Evolutionary conservation across 192 early-diverging fungal genomes (phyloP).

Genomic region (Coemansia sp.): DNA sequence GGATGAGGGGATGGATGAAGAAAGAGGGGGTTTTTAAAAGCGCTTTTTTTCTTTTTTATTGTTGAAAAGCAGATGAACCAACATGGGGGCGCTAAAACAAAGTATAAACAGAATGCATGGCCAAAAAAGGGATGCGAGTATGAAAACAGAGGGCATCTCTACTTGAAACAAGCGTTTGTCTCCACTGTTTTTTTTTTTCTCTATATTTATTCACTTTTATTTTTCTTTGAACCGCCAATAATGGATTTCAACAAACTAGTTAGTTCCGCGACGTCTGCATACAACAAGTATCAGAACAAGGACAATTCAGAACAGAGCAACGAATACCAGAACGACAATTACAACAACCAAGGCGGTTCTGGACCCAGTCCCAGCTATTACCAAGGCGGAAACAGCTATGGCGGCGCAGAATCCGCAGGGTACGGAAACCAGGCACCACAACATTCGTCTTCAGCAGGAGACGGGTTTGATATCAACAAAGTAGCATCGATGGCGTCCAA

Average conservation of each 20-base stretch:
- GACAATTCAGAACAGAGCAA: neutral
- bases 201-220: neutral
- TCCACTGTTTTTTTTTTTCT: slow-evolving; percentile 4
- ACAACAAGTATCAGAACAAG: slow-evolving; percentile 28
- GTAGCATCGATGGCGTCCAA: slow-evolving; percentile 26
- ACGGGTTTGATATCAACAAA: slow-evolving; percentile 32
- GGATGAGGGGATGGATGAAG: no score
- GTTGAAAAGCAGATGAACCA: no score
- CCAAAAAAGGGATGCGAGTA: no score
- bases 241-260: slow-evolving; percentile 49
- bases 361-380: neutral
- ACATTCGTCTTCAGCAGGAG: neutral
- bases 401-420: neutral
- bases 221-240: neutral
- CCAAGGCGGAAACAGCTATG: neutral
- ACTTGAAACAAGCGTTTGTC: slow-evolving; percentile 2
- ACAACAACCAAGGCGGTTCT: neutral
- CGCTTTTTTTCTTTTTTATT: no score
- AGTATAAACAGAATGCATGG: no score
- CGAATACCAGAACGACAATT: neutral
- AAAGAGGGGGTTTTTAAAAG: no score
- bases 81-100: no score
- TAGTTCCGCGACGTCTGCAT: slow-evolving; percentile 22
- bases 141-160: neutral
- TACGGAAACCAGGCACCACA: neutral